These are phyloP conservation scores for Telopea speciosissima DNA, from an alignment of 177 flowering plant species.

Conservation along the genomic window DNA sequence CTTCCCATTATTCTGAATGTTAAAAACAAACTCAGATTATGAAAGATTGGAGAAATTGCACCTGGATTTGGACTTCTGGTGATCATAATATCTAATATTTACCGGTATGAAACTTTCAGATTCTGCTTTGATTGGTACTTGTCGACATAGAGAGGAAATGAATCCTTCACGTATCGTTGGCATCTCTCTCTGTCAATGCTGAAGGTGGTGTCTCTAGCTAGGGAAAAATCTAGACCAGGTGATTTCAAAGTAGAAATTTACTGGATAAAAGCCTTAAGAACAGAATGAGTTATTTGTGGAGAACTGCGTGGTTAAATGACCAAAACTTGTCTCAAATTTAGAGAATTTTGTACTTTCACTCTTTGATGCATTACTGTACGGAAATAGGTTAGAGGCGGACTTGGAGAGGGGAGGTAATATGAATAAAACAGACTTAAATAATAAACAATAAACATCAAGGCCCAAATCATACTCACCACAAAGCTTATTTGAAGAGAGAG, in stretches of 20 bases:
- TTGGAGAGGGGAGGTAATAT: no score
- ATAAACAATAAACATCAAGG: no score
- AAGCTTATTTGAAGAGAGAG: slow-evolving; percentile 18
- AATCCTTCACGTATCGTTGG: slow-evolving; percentile 84
- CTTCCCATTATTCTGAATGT: neutral
- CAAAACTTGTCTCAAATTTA: no score
- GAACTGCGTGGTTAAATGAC: neutral
- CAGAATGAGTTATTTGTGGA: slow-evolving; percentile 4
- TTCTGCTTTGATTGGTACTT: slow-evolving; percentile 74
- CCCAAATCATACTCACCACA: slow-evolving; percentile 34
- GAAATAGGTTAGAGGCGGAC: no score
- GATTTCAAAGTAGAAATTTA: slow-evolving; percentile 61
- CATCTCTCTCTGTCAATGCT: slow-evolving; percentile 81
- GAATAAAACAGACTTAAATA: no score
- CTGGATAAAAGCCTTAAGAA: slow-evolving; percentile 68
- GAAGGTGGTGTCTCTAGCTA: slow-evolving; percentile 66
- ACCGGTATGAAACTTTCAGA: slow-evolving; percentile 33
- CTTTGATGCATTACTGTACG: no score
- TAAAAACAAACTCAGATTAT: neutral
- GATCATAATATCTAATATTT: slow-evolving; percentile 5
- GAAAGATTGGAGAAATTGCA: neutral
- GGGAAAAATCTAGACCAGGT: slow-evolving; percentile 77
- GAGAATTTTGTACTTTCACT: no score
- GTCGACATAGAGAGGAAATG: slow-evolving; percentile 99
- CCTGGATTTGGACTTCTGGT: neutral